Percentiles rank a stretch among this genome's conserved stretches.
Conservation (phyloP, 2,329 filamentous ascomycete genomes). For the Alternaria sp. region DNA sequence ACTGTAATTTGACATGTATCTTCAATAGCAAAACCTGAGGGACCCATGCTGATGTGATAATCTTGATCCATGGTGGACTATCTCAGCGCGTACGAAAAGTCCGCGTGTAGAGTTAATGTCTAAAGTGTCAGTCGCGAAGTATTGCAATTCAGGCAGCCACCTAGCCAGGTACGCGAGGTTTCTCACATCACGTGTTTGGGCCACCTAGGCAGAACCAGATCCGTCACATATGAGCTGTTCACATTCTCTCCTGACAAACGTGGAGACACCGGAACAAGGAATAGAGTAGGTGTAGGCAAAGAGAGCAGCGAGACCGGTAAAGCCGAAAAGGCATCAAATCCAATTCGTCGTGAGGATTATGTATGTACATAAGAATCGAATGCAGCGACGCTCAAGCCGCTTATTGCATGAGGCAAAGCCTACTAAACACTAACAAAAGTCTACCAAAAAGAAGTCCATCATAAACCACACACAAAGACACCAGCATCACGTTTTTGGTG, state of each 20-base stretch:
- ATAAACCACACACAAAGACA: neutral
- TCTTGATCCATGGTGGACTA: neutral
- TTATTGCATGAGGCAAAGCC: slow-evolving; percentile 11
- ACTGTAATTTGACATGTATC: neutral
- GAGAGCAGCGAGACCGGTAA: neutral
- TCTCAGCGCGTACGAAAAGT: neutral
- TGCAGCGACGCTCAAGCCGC: slow-evolving; percentile 8
- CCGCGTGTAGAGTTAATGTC: neutral
- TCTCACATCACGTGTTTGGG: neutral
- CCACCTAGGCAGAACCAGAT: neutral
- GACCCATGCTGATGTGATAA: neutral
- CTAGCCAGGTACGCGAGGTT: neutral
- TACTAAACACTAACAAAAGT: slow-evolving; percentile 11
- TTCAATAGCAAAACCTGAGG: neutral
- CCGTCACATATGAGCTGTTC: neutral
- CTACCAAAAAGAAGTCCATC: neutral
- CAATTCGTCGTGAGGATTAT: slow-evolving; percentile 4
- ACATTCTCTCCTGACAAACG: neutral
- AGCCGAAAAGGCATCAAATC: slow-evolving; percentile 7
- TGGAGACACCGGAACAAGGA: neutral
- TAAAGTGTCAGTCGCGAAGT: neutral
- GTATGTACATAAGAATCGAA: slow-evolving; percentile 29
- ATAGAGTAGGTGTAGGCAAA: neutral
- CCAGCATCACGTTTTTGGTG: neutral
- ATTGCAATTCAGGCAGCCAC: neutral